These are phyloP conservation scores for Pseudogymnoascus sp. DNA, from an alignment of 2,329 filamentous ascomycete genomes.

Conservation along the genomic window DNA sequence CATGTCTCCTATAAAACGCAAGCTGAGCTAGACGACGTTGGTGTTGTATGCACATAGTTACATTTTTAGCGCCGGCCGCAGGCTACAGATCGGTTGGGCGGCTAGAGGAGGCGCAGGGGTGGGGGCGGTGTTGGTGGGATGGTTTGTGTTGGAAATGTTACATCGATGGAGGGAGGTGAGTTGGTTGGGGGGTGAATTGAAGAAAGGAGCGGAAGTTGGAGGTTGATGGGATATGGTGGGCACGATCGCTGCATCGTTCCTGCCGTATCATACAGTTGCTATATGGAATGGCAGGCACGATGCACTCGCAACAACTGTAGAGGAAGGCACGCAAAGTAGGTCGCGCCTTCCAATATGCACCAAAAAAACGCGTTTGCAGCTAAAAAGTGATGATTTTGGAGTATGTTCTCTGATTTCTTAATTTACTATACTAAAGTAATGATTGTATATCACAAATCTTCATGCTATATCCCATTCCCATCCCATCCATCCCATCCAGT, in stretches of 20 bases:
- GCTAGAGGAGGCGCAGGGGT: not conserved
- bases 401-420: not conserved
- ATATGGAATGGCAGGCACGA: no score
- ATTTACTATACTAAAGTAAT: not conserved
- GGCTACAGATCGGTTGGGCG: not conserved
- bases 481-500: not conserved
- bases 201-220: no score
- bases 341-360: no score
- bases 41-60: not conserved
- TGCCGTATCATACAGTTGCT: no score
- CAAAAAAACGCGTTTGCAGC: no score
- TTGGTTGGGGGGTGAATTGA: no score
- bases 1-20: not conserved
- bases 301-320: no score
- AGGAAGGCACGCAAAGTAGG: no score
- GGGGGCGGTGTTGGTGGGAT: not conserved
- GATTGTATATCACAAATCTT: slow-evolving; percentile 3
- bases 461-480: not conserved
- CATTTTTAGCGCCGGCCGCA: not conserved
- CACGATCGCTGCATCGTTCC: no score
- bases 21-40: not conserved
- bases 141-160: not conserved
- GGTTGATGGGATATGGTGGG: no score
- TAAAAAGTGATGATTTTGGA: not conserved
- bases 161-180: not conserved